Evolutionary conservation across 164 flowering plant genomes (phyloP), one percentile per base, ranked within the genome.

Genomic region (Vitis rupestris): DNA sequence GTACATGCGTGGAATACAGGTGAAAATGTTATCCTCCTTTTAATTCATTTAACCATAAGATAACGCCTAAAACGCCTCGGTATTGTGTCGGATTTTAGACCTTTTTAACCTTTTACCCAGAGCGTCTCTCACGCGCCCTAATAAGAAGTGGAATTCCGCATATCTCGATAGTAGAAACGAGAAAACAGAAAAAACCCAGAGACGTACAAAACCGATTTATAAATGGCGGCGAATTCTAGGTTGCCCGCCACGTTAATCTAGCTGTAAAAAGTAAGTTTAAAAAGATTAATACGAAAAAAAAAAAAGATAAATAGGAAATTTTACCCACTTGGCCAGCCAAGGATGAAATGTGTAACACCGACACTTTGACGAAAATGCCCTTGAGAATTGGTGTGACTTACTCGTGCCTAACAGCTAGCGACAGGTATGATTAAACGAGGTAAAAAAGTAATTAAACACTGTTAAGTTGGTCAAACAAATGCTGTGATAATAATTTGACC

Each of bases 191-290:
- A 76, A 64, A 44, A 60, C 77, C 71, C 73, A 72, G 79, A 69
- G 76, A 75, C 77, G 75, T 67, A 75, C 77, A 74, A 49, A 70
- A 62, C 49, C 55, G 73, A 73, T 57, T 77, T 77, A 67, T 77
- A 71, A 77, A 80, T 76, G 83, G 81, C 81, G 81, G 81, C 81
- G 61, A 77, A 71, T 64, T 68, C 85, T 64, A 80, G 76, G 85
- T 65, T 78, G 82, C 78, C 71, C 64, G 75, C 85, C 82, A 80
- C 76, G 83, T 80, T 80, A 75, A 44, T 54, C 68, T 69, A 71
- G 83, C 83, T 75, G 82, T 77, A 70, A 82, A 77, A 70, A 10
- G 59, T 58, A 48, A 19, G 16, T 61, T 69, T 57, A 50, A 48
- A 50, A 55, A 69, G 51, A 60, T 6, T 44, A 67, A 30, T 8